Evolutionary conservation across 148 eudicot species (phyloP).

Genomic region (Vaccinium myrtillus): DNA sequence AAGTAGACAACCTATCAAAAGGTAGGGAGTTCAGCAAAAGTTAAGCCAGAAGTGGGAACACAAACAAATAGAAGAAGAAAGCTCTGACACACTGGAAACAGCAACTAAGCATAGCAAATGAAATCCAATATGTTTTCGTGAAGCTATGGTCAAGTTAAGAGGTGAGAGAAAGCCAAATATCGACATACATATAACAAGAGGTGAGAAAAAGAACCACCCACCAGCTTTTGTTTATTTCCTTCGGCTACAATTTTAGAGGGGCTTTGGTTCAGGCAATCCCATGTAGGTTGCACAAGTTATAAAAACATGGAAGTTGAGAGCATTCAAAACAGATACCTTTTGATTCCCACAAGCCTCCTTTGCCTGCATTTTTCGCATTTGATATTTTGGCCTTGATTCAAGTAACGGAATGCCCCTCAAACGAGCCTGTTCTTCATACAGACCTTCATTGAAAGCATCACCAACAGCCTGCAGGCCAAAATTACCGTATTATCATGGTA

Average conservation of each 20-base stretch:
- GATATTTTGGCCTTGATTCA: slow-evolving; percentile 82
- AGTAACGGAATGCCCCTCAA: slow-evolving; percentile 82
- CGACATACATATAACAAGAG: background rate
- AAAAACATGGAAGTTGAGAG: background rate
- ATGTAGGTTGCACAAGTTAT: background rate
- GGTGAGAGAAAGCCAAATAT: background rate
- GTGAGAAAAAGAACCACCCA: background rate
- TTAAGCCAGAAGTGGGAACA: background rate
- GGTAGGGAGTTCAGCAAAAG: slow-evolving; percentile 3
- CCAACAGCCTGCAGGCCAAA: slow-evolving; percentile 80
- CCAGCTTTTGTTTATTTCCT: background rate
- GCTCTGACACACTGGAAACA: background rate
- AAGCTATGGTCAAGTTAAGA: background rate
- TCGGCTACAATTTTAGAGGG: background rate
- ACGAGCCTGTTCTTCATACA: slow-evolving; percentile 96
- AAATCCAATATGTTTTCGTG: background rate
- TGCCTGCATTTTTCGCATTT: slow-evolving; percentile 87
- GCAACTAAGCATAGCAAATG: background rate
- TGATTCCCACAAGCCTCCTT: slow-evolving; percentile 77
- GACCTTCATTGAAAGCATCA: slow-evolving; percentile 96
- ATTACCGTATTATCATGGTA: background rate
- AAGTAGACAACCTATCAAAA: slow-evolving; percentile 66
- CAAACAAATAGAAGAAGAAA: slow-evolving; percentile 1
- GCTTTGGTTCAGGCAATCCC: background rate
- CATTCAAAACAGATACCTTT: slow-evolving; percentile 43